Base-by-base conservation (phyloP, 768 basidiomycete species). In the Cystoderma amianthinum region DNA sequence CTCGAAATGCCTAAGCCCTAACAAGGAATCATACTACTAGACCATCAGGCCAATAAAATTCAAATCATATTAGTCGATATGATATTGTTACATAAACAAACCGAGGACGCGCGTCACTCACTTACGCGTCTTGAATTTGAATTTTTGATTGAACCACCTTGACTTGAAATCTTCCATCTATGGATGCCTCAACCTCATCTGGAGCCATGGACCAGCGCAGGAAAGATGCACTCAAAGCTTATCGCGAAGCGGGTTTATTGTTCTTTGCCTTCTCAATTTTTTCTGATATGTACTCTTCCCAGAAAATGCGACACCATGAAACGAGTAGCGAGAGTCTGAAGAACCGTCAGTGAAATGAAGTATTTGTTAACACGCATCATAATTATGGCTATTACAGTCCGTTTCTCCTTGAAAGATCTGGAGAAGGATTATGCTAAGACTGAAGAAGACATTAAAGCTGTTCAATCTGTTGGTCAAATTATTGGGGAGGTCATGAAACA, bases 401-500 rank as follows among this genome's bases (percentile, higher is more conserved):
- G 96, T 24, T 84, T 95, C 55, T 88, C 91, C 9, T 67, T 99
- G 50, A 92, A 91, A 57, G 82, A 89, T 44, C 63, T 97, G 9
- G 86, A 94, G 59, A 85, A 85, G 53, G 85, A 83, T 34, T 98
- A 80, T 55, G 89, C 81, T 51, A 93, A 95, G 73, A 95, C 92
- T 0, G 96, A 99, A 63, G 93, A 99, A 19, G 95, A 99, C 54
- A 95, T 99, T 65, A 98, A 97, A 65, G 96, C 96, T 32, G 84
- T 99, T 12, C 96, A 99, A 59, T 94, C 90, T 5, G 96, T 98
- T 11, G 96, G 96, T 21, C 96, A 99, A 67, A 97, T 99, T 49
- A 95, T 99, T 42, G 96, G 92, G 47, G 96, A 99, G 66, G 91
- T 99, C 43, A 85, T 98, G 81, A 97, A 97, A 64, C 94, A 99